Evolutionary conservation across 75 land plant species (phyloP).

Genomic region (Selaginella moellendorffii): DNA sequence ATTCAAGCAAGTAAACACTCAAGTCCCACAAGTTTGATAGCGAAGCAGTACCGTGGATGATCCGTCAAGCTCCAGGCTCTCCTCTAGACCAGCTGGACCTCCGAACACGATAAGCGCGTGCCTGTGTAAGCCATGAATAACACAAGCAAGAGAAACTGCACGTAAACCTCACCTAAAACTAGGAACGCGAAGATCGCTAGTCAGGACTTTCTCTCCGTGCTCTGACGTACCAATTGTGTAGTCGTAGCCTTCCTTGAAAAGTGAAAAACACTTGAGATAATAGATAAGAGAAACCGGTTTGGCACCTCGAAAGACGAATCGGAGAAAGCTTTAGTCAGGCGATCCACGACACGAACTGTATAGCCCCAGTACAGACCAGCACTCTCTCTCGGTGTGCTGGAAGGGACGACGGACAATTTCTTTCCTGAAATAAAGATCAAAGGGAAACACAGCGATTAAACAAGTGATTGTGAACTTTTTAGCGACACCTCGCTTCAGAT

Average conservation of each 20-base stretch:
- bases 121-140: conserved; percentile 19
- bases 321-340: conserved; percentile 45
- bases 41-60: conserved; percentile 71
- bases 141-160: background rate
- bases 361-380: conserved; percentile 87
- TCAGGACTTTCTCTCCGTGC: conserved; percentile 49
- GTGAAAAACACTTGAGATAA: background rate
- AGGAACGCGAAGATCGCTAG: conserved; percentile 60
- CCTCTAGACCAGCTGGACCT: conserved; percentile 85
- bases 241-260: conserved; percentile 72
- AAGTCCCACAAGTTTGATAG: conserved; percentile 5
- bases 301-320: conserved; percentile 56
- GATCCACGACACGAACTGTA: conserved; percentile 70
- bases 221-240: conserved; percentile 89
- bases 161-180: conserved; percentile 45
- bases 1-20: background rate
- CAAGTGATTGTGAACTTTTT: too few species aligned
- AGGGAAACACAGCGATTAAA: background rate
- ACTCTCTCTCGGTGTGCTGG: conserved; percentile 46
- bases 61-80: conserved; percentile 58
- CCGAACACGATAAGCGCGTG: conserved; percentile 92
- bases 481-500: conserved; percentile 16
- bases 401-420: conserved; percentile 31
- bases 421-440: background rate
- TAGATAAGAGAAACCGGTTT: background rate